Evolutionary conservation across 2,329 filamentous ascomycete species (phyloP), one percentile per base, ranked within the genome.

Genomic region (Bipolaris cookei): DNA sequence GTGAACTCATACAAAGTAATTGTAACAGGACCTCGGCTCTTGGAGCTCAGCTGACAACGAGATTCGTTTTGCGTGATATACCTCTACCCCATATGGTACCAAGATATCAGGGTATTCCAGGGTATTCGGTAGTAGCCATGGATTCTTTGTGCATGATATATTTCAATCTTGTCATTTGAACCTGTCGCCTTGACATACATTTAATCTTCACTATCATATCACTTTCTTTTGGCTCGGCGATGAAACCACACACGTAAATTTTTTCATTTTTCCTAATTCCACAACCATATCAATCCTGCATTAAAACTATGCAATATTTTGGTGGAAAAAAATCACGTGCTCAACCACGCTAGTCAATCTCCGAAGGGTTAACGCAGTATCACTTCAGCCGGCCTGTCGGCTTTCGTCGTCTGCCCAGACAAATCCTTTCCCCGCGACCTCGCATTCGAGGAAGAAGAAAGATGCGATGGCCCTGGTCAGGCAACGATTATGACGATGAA

Each of bases 401-500:
- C 54, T 54, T 44, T 38, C 28, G 38, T 30, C 30, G 41, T 28
- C 43, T 35, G 11, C 28, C 25, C 23, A 11, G 47, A 46, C 10
- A 52, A 34, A 25, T n/a, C 13, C 41, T 52, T 58, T 59, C 49
- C 54, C 55, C 60, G 58, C 59, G 53, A 53, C 39, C 56, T 63
- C 63, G 70, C 71, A 65, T 37, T 61, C 16, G 30, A 18, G 20
- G 18, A 63, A 42, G 61, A 68, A 42, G 62, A 68, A 77, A 70
- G 50, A 78, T 78, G 76, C 75, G 73, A 77, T 78, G 76, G 76
- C 75, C 73, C 64, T 75, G 75, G 72, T 72, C 75, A 62, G 65
- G 72, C 64, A 59, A 63, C 54, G 64, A 69, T 37, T 66, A 78
- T 61, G 65, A 74, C 55, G 58, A 65, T 54, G 58, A 65, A 58